Base-by-base conservation (phyloP, 345 rosid species). In the Zanthoxylum bungeanum region DNA sequence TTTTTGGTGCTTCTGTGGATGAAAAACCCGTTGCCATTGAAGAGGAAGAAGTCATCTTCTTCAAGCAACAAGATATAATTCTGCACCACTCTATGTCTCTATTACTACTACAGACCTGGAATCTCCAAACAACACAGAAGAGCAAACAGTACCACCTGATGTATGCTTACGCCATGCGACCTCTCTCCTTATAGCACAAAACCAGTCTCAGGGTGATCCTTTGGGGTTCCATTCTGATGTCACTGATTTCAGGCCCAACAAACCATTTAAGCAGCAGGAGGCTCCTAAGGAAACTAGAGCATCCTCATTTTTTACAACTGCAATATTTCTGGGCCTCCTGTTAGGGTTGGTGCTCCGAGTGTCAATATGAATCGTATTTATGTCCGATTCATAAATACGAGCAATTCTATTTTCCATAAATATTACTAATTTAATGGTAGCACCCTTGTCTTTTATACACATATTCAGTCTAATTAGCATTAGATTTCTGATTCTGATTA, bases 31-130 rank as follows among this genome's bases (percentile, higher is more conserved):
- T 73, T 70, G 77, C 81, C 34, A n/a, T 68, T 46, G 99, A 94
- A 67, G 98, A 94, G 72, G 97, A 94, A 77, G 98, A 92, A 82
- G 93, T 92, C 76, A 94, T 94, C 80, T 93, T 94, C 66, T 92
- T 94, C 83, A 88, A 90, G 85, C 99, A 44, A 78, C 87, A 56
- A 85, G 98, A 73, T 79, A 86, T 82, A 91, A 90, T 58, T 94
- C 99, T 31, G 98, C 90, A 69, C 99, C 99, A 3, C 76, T 85
- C 65, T 74, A 72, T 77, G 78, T 72, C 44, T 76, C 73, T 65
- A 64, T 68, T 47, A 72, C 53, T 19, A 46, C 63, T 31, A 77
- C 73, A 63, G 78, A 63, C 63, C 75, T 72, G 51, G 58, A 66
- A 53, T 75, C 82, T 73, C 70, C 67, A 47, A 85, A 74, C 64